Evolutionary conservation across 2,329 filamentous ascomycete genomes (phyloP).

Genomic region (Ceratocystis destructans): DNA sequence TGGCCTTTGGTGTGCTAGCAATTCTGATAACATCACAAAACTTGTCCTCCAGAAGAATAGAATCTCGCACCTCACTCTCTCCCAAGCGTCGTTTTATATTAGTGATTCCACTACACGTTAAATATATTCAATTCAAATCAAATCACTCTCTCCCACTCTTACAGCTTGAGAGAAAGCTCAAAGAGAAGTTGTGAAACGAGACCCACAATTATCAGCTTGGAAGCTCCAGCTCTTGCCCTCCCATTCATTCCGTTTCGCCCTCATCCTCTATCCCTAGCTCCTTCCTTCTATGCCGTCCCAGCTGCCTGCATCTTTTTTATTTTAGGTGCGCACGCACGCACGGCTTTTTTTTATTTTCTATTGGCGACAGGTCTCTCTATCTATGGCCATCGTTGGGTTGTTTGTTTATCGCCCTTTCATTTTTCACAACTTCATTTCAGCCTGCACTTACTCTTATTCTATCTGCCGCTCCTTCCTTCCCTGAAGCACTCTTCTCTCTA

Average conservation of each 20-base stretch:
- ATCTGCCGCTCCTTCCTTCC: background rate
- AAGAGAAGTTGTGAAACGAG: slow-evolving; percentile 7
- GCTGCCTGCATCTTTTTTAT: background rate
- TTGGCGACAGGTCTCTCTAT: background rate
- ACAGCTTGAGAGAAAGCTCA: background rate
- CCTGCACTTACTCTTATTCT: background rate
- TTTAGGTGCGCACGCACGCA: background rate
- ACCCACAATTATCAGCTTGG: slow-evolving; percentile 1
- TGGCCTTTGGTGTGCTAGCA: background rate
- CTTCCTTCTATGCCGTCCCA: slow-evolving; percentile 3
- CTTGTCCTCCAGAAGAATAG: background rate
- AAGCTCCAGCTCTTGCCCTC: slow-evolving; percentile 7
- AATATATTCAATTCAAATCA: no score
- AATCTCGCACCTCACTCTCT: background rate
- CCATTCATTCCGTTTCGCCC: background rate
- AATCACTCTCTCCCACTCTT: background rate
- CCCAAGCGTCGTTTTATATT: no score
- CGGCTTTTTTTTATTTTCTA: background rate
- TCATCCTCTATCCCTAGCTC: slow-evolving; percentile 8
- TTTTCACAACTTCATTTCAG: slow-evolving; percentile 1
- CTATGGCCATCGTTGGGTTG: background rate
- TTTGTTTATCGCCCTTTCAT: background rate
- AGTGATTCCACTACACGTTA: no score
- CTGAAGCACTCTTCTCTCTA: background rate
- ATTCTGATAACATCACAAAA: background rate